A percentile compares a stretch with the other conserved stretches of the same genome.
Evolutionary conservation across 2,329 filamentous ascomycete genomes (phyloP).

Genomic region (Epichloe gansuensis): DNA sequence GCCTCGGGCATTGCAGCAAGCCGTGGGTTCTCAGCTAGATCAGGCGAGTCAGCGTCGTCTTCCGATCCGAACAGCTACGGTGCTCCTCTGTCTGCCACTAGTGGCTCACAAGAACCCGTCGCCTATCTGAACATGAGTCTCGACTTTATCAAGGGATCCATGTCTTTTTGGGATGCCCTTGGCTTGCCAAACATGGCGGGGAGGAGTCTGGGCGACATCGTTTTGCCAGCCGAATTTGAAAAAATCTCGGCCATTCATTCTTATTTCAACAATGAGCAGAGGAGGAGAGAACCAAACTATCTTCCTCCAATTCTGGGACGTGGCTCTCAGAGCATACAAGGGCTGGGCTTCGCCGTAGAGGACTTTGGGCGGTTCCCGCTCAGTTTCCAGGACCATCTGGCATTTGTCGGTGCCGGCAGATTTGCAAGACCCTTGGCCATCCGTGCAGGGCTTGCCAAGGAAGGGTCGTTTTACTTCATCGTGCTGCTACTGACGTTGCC

Average conservation of each 20-base stretch:
- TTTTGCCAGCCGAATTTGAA: slow-evolving; percentile 38
- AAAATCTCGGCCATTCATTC: slow-evolving; percentile 37
- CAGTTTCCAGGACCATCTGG: slow-evolving; percentile 41
- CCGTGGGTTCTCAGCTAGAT: slow-evolving; percentile 31
- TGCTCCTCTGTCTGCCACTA: slow-evolving; percentile 13
- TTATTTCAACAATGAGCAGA: slow-evolving; percentile 43
- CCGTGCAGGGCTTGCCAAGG: slow-evolving; percentile 44
- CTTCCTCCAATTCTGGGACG: slow-evolving; percentile 49
- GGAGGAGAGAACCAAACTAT: slow-evolving; percentile 46
- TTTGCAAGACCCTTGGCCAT: slow-evolving; percentile 36
- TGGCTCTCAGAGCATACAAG: slow-evolving; percentile 41
- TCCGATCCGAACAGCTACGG: slow-evolving; percentile 1
- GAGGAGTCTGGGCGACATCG: slow-evolving; percentile 40
- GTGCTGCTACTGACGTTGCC: slow-evolving; percentile 33
- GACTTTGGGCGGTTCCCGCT: slow-evolving; percentile 39
- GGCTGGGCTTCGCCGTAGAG: slow-evolving; percentile 39
- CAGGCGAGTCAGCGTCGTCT: slow-evolving; percentile 33
- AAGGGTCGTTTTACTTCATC: slow-evolving; percentile 50
- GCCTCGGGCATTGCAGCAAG: slow-evolving; percentile 41
- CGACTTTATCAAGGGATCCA: slow-evolving; percentile 43
- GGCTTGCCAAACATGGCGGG: slow-evolving; percentile 35
- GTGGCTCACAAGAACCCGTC: slow-evolving; percentile 32
- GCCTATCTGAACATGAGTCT: slow-evolving; percentile 47
- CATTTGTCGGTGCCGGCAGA: slow-evolving; percentile 39
- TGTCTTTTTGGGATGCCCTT: slow-evolving; percentile 41